A percentile compares a stretch with the other conserved stretches of the same genome.
Evolutionary conservation across 768 basidiomycete genomes (phyloP).

Genomic region (Trametes sanguinea): DNA sequence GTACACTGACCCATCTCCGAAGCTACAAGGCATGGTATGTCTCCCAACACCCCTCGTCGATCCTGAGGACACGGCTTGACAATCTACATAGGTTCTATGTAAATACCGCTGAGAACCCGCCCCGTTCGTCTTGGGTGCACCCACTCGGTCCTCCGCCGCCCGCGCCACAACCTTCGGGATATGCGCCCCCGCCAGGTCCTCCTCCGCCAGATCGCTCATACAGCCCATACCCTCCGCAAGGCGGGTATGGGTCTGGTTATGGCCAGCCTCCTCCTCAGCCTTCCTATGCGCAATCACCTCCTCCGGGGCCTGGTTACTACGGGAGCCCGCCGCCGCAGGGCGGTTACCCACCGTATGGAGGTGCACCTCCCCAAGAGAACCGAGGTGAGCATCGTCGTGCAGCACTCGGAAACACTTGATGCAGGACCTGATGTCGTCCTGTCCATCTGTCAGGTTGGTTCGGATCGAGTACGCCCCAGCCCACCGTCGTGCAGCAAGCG

Average conservation of each 20-base stretch:
- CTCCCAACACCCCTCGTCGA: background rate
- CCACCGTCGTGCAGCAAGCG: slow-evolving; percentile 36
- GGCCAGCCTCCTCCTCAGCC: slow-evolving; percentile 27
- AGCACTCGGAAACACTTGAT: slow-evolving; percentile 16
- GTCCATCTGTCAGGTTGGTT: slow-evolving; percentile 33
- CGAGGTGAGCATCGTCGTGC: slow-evolving; percentile 24
- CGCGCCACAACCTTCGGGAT: slow-evolving; percentile 34
- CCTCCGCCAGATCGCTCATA: slow-evolving; percentile 44
- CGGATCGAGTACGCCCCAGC: slow-evolving; percentile 33
- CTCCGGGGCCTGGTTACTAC: slow-evolving; percentile 24
- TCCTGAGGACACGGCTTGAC: background rate
- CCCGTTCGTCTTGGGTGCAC: slow-evolving; percentile 69
- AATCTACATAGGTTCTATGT: slow-evolving; percentile 70
- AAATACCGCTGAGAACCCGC: slow-evolving; percentile 61
- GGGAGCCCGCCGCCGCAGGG: slow-evolving; percentile 32
- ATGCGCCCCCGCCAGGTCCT: slow-evolving; percentile 41
- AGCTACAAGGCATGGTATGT: slow-evolving; percentile 70
- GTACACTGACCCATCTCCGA: slow-evolving; percentile 6
- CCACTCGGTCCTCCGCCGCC: slow-evolving; percentile 55
- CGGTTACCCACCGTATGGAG: slow-evolving; percentile 30
- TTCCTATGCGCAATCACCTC: slow-evolving; percentile 24
- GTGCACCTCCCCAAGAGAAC: slow-evolving; percentile 29
- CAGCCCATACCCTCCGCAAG: slow-evolving; percentile 32
- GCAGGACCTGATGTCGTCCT: slow-evolving; percentile 4
- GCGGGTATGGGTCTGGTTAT: slow-evolving; percentile 18